Conservation (phyloP, 1,284 basidiomycete genomes). For the Mycocalia duriaeana region DNA sequence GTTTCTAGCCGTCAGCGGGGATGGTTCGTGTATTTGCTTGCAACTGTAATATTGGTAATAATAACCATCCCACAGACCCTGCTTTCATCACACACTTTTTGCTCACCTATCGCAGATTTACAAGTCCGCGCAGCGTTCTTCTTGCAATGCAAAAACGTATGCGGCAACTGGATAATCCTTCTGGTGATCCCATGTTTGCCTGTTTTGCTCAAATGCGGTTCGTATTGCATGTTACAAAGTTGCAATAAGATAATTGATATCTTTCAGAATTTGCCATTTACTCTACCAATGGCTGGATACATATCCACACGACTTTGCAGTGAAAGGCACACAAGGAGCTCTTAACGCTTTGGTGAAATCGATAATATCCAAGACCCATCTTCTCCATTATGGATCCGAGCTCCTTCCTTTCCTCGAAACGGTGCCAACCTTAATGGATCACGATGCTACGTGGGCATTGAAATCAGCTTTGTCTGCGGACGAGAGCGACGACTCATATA, state of each 20-base stretch:
- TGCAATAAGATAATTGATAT: constrained; percentile 9
- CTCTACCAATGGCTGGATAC: constrained; percentile 69
- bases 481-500: constrained; percentile 59
- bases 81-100: constrained; percentile 73
- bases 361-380: constrained; percentile 69
- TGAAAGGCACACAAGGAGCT: constrained; percentile 65
- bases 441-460: constrained; percentile 66
- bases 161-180: constrained; percentile 65
- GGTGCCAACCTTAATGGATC: constrained; percentile 55
- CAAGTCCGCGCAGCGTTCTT: constrained; percentile 68
- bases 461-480: constrained; percentile 53
- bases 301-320: constrained; percentile 73
- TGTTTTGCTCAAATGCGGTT: constrained; percentile 82
- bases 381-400: constrained; percentile 76
- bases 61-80: too few species aligned
- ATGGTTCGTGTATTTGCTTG: constrained; percentile 51
- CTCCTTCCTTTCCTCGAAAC: constrained; percentile 72
- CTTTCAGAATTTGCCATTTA: constrained; percentile 64
- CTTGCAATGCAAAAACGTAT: constrained; percentile 81
- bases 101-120: constrained; percentile 74
- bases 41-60: too few species aligned
- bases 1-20: constrained; percentile 71
- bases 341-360: constrained; percentile 71
- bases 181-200: constrained; percentile 76
- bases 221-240: constrained; percentile 11